Evolutionary conservation across 129 eudicot species (phyloP), one percentile per base, ranked within the genome.

Genomic region (Mikania micrantha): DNA sequence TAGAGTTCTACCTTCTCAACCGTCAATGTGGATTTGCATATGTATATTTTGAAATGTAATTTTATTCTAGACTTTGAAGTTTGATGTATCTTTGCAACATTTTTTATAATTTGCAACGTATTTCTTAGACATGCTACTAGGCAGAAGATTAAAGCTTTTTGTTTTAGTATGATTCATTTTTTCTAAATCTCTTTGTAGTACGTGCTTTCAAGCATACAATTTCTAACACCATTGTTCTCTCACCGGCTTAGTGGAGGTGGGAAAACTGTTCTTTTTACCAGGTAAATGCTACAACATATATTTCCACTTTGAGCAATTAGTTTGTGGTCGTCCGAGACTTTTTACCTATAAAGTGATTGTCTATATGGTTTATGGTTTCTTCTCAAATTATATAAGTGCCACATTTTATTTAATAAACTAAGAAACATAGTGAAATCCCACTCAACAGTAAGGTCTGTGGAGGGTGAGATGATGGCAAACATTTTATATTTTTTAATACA

Each of bases 241-340:
- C 83, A n/a, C 61, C 96, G 98, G 52, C 90, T 93, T 64, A 84
- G 92, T 75, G 98, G 96, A 75, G 78, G 96, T 70, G 98, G 98
- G 17, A 93, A 92, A 61, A 88, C 96, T 54, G 85, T 84, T 76
- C 95, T 93, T 9, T 88, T 64, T 88, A 88, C 81, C 95, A 86
- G 88, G 98, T 88, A 78, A 79, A 39, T 13, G 59, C 47, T 21
- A 12, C 25, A 35, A 17, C 25, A 13, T 5, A 31, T 67, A 50
- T 69, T 34, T 20, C n/a, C 32, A 10, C 29, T 22, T 13, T 8
- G 39, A 21, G 40, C 4, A 54, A 25, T 2, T 25, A 5, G 3
- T 54, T 12, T 12, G 36, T 54, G 25, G 34, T 54, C 35, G 27
- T 54, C 35, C 20, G 0, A 49, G 57, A 52, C 11, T 3, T 52